Evolutionary conservation across 202 grass and related monocot species (phyloP), one percentile per base, ranked within the genome.

Genomic region (Cymbopogon flexuosus): DNA sequence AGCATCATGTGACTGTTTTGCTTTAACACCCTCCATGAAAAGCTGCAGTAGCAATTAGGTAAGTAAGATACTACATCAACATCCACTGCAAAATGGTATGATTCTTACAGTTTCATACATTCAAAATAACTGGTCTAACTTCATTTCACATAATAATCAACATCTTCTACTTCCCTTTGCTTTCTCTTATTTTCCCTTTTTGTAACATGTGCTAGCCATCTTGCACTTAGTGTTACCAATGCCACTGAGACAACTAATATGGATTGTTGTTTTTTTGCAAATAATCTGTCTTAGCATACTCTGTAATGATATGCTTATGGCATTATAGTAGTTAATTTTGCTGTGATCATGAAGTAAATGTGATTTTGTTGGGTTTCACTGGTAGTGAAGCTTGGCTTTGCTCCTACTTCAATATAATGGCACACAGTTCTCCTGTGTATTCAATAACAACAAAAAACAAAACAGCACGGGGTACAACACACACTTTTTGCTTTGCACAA

Each of bases 1-100:
- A 41, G 79, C 79, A 81, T 97, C 82, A 31, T 87, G 88, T 46
- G 72, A 51, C 62, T 89, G 88, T 79, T 79, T 91, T 56, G 91
- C 87, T 91, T 81, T 90, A 14, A 93, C 59, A 56, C 90, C 85
- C 34, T 93, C 90, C 79, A 93, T 89, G 62, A 97, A 89, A 77
- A 97, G 79, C 93, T 97, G 81, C 23, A 84, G 8, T 56, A 40
- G 11, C 1, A 82, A 87, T 74, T 72, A 51, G 69, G 63, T 57
- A 73, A 40, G 10, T 27, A 64, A 63, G 12, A 86, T 23, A 35
- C 68, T 21, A 62, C 36, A 3, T 66, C n/a, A 80, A 2, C n/a
- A 29, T 66, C 36, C 46, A 59, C 18, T 24, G 10, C 41, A 74
- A 69, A 70, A 46, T 24, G 22, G 5, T 47, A 3, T 22, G 15